Conservation (phyloP, 2,329 filamentous ascomycete species). For the Fusarium sp. region DNA sequence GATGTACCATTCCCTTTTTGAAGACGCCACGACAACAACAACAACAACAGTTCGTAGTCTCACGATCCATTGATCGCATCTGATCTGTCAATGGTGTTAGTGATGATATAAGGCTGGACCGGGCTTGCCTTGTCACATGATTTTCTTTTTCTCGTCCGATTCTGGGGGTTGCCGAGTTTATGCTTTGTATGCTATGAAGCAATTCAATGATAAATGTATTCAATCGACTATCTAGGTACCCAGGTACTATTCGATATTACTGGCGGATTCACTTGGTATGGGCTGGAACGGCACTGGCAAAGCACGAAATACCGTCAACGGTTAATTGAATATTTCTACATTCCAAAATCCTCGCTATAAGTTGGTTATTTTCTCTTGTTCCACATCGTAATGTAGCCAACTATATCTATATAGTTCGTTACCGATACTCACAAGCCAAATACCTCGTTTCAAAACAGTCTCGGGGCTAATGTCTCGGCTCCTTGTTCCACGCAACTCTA, state of each 20-base stretch:
- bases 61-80: slow-evolving; percentile 1
- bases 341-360: not conserved
- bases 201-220: not conserved
- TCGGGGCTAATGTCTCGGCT: slow-evolving; percentile 22
- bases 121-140: not conserved
- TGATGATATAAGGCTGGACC: not conserved
- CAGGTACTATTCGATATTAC: not conserved
- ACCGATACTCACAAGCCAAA: not conserved
- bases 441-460: slow-evolving; percentile 6
- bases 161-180: not conserved
- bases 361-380: not conserved
- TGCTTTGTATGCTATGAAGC: not conserved
- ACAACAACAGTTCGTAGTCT: not conserved
- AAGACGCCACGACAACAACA: slow-evolving; percentile 12
- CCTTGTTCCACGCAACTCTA: not conserved
- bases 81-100: not conserved
- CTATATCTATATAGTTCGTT: not conserved
- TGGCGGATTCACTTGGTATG: not conserved
- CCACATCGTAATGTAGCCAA: not conserved
- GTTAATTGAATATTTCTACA: not conserved
- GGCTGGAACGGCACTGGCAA: not conserved
- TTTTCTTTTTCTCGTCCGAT: not conserved
- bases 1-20: slow-evolving; percentile 8
- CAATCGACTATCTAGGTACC: not conserved
- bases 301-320: not conserved